phyloP scores from a whole-genome alignment of 1,139 yeast species.

The Candida anutae region DNA sequence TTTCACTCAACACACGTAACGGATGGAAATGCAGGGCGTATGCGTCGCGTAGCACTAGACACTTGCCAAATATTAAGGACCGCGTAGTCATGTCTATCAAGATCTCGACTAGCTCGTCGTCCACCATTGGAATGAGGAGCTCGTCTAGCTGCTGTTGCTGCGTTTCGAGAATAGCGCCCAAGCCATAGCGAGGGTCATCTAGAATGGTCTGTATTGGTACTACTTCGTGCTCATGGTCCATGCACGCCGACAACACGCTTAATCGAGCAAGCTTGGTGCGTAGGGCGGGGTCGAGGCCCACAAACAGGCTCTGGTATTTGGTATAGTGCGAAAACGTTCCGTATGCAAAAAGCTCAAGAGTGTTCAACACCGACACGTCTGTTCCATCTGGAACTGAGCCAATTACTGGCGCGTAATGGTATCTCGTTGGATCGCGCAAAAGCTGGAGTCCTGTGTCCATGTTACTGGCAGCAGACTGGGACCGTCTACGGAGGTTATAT shows the following conservation, averaged over 20 bases:
- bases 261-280: too few species aligned
- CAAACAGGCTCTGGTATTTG: constrained; percentile 8
- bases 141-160: constrained; percentile 11
- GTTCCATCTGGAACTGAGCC: constrained; percentile 2
- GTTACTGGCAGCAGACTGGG: constrained; percentile 2
- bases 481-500: too few species aligned
- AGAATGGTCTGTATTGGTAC: too few species aligned
- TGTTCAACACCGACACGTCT: constrained; percentile 6
- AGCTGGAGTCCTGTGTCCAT: too few species aligned
- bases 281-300: too few species aligned
- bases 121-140: constrained; percentile 16
- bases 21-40: too few species aligned
- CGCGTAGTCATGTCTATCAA: constrained; percentile 22
- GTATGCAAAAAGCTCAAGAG: constrained; percentile 32
- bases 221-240: neutral
- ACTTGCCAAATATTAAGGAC: constrained; percentile 12
- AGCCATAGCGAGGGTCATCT: constrained; percentile 13
- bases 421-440: constrained; percentile 2
- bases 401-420: constrained; percentile 6
- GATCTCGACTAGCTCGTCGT: constrained; percentile 16
- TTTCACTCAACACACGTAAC: too few species aligned
- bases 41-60: constrained; percentile 21
- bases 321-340: constrained; percentile 23
- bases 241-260: constrained; percentile 5
- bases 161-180: constrained; percentile 8